These are phyloP conservation scores for Alternaria triticina DNA, from an alignment of 2,329 filamentous ascomycete genomes.

Conservation along the genomic window DNA sequence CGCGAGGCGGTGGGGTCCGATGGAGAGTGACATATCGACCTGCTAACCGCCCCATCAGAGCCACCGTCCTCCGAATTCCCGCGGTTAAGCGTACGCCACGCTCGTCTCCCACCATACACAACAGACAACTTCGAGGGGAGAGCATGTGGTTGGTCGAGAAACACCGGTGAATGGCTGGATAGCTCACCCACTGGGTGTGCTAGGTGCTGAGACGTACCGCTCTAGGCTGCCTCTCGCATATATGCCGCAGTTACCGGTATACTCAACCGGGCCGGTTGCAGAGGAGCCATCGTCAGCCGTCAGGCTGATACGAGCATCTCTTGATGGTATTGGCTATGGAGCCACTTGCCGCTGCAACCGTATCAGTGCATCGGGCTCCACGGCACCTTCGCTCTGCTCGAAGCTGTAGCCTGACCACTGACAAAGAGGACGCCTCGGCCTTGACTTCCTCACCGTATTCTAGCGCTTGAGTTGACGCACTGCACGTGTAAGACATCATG, in stretches of 20 bases:
- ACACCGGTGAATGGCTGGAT: neutral
- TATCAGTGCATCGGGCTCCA: neutral
- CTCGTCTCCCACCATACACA: neutral
- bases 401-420: neutral
- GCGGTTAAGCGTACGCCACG: neutral
- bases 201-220: slow-evolving; percentile 1
- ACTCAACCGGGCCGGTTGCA: neutral
- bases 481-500: neutral
- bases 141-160: neutral
- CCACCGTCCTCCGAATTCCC: neutral
- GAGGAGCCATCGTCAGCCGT: neutral
- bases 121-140: neutral
- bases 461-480: neutral
- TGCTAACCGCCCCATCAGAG: neutral
- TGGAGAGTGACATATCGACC: slow-evolving; percentile 12
- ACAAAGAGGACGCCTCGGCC: neutral
- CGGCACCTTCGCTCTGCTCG: neutral
- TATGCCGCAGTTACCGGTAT: slow-evolving; percentile 3
- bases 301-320: neutral
- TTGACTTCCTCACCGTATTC: neutral
- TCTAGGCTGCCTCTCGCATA: slow-evolving; percentile 7
- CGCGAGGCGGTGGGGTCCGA: slow-evolving; percentile 6
- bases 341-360: neutral
- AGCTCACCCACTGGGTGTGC: neutral
- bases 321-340: neutral